These are phyloP conservation scores for Sporisorium reilianum DNA, from an alignment of 1,284 basidiomycete genomes.

Conservation along the genomic window DNA sequence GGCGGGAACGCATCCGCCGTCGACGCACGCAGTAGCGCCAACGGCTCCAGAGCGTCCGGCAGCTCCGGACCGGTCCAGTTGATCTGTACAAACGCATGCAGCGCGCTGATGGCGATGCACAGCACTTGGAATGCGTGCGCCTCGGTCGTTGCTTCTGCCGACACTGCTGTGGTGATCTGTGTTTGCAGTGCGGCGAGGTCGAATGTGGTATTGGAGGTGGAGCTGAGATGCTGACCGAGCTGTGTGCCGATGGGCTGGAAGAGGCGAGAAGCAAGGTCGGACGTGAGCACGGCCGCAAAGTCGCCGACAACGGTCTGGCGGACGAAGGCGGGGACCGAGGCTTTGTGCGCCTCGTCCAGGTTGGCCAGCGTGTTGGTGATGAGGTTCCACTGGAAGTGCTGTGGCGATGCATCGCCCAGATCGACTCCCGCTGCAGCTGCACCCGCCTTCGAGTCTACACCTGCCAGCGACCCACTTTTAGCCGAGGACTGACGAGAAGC, in stretches of 20 bases:
- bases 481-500: slow-evolving; percentile 22
- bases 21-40: slow-evolving; percentile 69
- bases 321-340: slow-evolving; percentile 49
- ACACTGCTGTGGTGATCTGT: slow-evolving; percentile 15
- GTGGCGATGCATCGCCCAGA: slow-evolving; percentile 13
- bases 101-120: slow-evolving; percentile 79
- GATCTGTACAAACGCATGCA: slow-evolving; percentile 90
- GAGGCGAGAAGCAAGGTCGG: slow-evolving; percentile 54
- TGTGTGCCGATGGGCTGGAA: slow-evolving; percentile 47
- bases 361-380: slow-evolving; percentile 46
- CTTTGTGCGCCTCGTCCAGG: slow-evolving; percentile 15
- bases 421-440: neutral
- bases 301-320: slow-evolving; percentile 65
- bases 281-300: slow-evolving; percentile 66
- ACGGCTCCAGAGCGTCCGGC: slow-evolving; percentile 66
- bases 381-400: slow-evolving; percentile 48
- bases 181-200: slow-evolving; percentile 33
- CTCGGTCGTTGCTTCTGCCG: slow-evolving; percentile 10
- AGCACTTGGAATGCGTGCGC: slow-evolving; percentile 69
- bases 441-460: neutral
- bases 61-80: slow-evolving; percentile 98
- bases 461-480: neutral
- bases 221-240: slow-evolving; percentile 32
- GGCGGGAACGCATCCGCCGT: slow-evolving; percentile 70
- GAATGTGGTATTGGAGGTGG: neutral